These are phyloP conservation scores for Colletotrichum magnum DNA, from an alignment of 2,329 filamentous ascomycete genomes.

Conservation along the genomic window DNA sequence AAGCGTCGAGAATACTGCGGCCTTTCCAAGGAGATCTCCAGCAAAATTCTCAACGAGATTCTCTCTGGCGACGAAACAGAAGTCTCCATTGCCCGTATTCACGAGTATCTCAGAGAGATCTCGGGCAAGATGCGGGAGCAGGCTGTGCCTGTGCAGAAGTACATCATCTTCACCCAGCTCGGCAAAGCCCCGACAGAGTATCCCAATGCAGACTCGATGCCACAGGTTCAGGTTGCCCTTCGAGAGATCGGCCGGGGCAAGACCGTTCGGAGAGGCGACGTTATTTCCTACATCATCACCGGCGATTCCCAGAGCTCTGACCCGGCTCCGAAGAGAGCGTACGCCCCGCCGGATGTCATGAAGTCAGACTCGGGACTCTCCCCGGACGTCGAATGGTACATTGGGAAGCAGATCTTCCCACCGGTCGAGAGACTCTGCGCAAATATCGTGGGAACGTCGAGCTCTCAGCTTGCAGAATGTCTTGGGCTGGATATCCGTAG, in stretches of 20 bases:
- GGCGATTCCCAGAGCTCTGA: slow-evolving; percentile 77
- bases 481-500: slow-evolving; percentile 91
- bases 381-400: slow-evolving; percentile 97
- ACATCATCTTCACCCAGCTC: slow-evolving; percentile 98
- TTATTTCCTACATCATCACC: slow-evolving; percentile 96
- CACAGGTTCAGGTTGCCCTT: slow-evolving; percentile 94
- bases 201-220: slow-evolving; percentile 94
- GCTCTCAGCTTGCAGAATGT: slow-evolving; percentile 90
- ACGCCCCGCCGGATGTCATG: slow-evolving; percentile 86
- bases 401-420: slow-evolving; percentile 98
- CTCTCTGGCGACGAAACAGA: slow-evolving; percentile 95
- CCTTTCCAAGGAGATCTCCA: slow-evolving; percentile 94
- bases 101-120: slow-evolving; percentile 92
- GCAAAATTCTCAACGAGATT: slow-evolving; percentile 91
- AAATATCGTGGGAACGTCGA: slow-evolving; percentile 93
- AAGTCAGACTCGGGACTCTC: slow-evolving; percentile 82
- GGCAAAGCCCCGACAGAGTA: slow-evolving; percentile 95
- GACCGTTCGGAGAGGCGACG: slow-evolving; percentile 90
- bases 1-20: slow-evolving; percentile 96
- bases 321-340: slow-evolving; percentile 88
- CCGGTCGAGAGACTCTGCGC: slow-evolving; percentile 98
- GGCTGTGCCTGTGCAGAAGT: slow-evolving; percentile 83
- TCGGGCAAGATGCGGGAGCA: slow-evolving; percentile 88
- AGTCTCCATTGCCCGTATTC: slow-evolving; percentile 87
- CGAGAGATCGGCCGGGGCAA: slow-evolving; percentile 90